Conservation (phyloP, 108 stramenopile species). For the Conticribra guillardii region DNA sequence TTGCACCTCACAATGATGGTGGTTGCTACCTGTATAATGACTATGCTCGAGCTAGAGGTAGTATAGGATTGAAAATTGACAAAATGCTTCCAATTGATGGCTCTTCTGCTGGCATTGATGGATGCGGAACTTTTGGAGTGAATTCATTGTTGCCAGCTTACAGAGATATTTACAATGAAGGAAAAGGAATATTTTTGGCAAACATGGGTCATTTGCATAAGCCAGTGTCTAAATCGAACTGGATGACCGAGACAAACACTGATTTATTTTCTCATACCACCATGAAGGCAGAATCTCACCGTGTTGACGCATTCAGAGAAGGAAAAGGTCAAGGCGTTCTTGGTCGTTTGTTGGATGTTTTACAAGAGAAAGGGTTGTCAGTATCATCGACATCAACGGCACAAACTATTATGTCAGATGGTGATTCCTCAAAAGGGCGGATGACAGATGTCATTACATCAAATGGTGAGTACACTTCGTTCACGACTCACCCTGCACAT, state of each 20-base stretch:
- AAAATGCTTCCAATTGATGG: slow-evolving; percentile 48
- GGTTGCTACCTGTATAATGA: slow-evolving; percentile 31
- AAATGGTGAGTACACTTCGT: slow-evolving; percentile 21
- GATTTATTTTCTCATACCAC: slow-evolving; percentile 44
- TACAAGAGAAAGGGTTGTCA: slow-evolving; percentile 34
- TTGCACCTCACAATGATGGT: slow-evolving; percentile 33
- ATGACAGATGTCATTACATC: slow-evolving; percentile 30
- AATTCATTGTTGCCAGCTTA: slow-evolving; percentile 40
- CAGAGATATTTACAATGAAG: slow-evolving; percentile 50
- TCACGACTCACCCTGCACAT: no score
- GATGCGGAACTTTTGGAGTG: slow-evolving; percentile 53
- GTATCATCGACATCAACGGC: slow-evolving; percentile 31
- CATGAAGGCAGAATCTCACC: slow-evolving; percentile 33
- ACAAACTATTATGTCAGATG: slow-evolving; percentile 29
- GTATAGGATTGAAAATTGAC: slow-evolving; percentile 34
- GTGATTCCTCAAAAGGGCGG: slow-evolving; percentile 28
- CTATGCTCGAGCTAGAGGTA: slow-evolving; percentile 47
- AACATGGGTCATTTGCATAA: slow-evolving; percentile 49
- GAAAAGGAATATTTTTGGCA: slow-evolving; percentile 49
- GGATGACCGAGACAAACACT: slow-evolving; percentile 43
- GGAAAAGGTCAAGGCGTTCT: slow-evolving; percentile 41
- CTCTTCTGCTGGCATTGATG: slow-evolving; percentile 35
- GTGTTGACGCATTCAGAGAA: slow-evolving; percentile 47
- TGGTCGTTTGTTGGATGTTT: slow-evolving; percentile 46
- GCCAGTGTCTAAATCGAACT: slow-evolving; percentile 40